Percentiles rank a stretch among this genome's conserved stretches.
These are phyloP conservation scores for Epichloe typhina DNA, from an alignment of 2,329 filamentous ascomycete genomes.

Conservation along the genomic window DNA sequence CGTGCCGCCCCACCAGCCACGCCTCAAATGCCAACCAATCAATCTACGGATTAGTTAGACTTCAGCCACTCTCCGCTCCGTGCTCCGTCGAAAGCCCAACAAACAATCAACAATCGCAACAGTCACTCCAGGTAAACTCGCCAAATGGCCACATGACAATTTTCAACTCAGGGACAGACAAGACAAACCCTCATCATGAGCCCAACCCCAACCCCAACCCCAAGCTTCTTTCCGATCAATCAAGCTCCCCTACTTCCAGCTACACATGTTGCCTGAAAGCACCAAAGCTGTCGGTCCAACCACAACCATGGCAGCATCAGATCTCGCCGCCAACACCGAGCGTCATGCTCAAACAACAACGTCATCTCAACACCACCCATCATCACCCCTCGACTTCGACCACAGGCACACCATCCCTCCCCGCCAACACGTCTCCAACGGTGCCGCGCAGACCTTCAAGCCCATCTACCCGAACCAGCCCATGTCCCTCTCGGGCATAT, in stretches of 20 bases:
- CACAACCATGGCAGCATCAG: neutral
- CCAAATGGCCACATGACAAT: too few species aligned
- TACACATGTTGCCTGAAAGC: too few species aligned
- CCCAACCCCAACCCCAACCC: too few species aligned
- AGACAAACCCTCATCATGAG: too few species aligned
- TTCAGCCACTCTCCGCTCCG: neutral
- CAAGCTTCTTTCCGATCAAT: too few species aligned
- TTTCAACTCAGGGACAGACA: neutral
- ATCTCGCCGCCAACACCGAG: neutral
- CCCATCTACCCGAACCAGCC: slow-evolving; percentile 29
- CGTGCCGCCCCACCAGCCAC: neutral
- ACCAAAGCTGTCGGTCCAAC: neutral
- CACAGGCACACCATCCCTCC: neutral
- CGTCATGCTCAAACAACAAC: neutral
- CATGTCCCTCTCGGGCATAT: slow-evolving; percentile 47
- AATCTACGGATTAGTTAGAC: neutral
- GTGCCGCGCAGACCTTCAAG: neutral
- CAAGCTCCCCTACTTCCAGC: too few species aligned
- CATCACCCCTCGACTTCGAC: neutral
- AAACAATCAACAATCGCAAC: neutral
- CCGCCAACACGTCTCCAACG: neutral
- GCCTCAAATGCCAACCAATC: neutral
- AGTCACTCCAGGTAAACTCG: neutral
- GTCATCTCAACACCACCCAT: neutral
- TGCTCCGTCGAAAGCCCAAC: neutral